These are phyloP conservation scores for Persicaria tinctoria DNA, from an alignment of 148 eudicot genomes.

Conservation along the genomic window DNA sequence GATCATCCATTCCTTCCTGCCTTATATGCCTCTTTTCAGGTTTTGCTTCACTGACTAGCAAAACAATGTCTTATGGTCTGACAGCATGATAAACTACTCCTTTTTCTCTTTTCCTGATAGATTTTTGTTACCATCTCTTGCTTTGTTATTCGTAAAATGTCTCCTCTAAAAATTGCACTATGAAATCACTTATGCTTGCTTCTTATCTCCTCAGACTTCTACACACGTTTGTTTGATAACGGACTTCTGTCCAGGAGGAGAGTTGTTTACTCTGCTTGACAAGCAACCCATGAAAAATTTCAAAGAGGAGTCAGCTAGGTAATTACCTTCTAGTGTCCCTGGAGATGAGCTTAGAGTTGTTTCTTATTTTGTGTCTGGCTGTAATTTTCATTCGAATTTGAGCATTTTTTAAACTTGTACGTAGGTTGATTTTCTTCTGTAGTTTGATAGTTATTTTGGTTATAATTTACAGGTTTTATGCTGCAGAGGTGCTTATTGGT, in stretches of 20 bases:
- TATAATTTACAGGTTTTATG: constrained; percentile 62
- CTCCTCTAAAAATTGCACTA: not conserved
- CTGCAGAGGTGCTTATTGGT: constrained; percentile 88
- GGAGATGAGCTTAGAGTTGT: not conserved
- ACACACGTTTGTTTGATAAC: constrained; percentile 96
- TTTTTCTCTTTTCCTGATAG: not conserved
- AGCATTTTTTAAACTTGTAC: not conserved
- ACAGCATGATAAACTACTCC: not conserved
- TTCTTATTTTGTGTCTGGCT: not conserved
- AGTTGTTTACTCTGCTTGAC: constrained; percentile 90
- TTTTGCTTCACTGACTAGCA: constrained; percentile 7
- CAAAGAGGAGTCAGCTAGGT: constrained; percentile 96
- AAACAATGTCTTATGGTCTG: not conserved
- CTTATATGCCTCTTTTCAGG: constrained; percentile 92
- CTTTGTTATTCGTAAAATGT: not conserved
- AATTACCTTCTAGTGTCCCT: constrained; percentile 9
- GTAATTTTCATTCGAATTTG: not conserved
- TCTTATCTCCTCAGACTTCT: constrained; percentile 54
- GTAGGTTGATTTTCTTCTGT: not conserved
- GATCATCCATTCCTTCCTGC: constrained; percentile 98
- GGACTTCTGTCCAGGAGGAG: constrained; percentile 97
- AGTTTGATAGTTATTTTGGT: not conserved
- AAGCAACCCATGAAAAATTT: constrained; percentile 89
- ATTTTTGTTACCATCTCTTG: not conserved
- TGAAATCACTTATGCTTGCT: constrained; percentile 11